Percentiles rank a stretch among this genome's conserved stretches.
phyloP scores from a whole-genome alignment of 306 rosid genomes.

The Glycine soja region DNA sequence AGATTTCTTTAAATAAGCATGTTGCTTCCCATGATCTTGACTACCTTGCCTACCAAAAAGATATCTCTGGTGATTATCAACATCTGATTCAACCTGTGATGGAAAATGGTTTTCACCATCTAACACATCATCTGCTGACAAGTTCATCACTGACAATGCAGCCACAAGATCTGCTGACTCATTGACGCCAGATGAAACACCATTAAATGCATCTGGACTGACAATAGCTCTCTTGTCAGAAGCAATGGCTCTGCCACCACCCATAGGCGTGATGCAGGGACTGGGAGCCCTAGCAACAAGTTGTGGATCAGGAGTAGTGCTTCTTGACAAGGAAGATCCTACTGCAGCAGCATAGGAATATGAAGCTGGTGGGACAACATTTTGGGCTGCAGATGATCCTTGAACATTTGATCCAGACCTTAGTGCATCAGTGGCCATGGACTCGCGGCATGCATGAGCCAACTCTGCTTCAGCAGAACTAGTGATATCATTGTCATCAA shows the following conservation, averaged over 20 bases:
- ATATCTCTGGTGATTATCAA: slow-evolving; percentile 66
- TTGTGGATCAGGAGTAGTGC: slow-evolving; percentile 96
- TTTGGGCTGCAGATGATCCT: slow-evolving; percentile 71
- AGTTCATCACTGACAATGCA: slow-evolving; percentile 81
- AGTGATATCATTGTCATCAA: slow-evolving; percentile 68
- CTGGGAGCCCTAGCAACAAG: slow-evolving; percentile 87
- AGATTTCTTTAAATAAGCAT: slow-evolving; percentile 66
- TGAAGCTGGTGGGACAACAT: slow-evolving; percentile 66
- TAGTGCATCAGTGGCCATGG: slow-evolving; percentile 56
- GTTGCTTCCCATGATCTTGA: slow-evolving; percentile 71
- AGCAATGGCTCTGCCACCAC: slow-evolving; percentile 76
- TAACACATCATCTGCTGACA: slow-evolving; percentile 63
- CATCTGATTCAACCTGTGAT: slow-evolving; percentile 72
- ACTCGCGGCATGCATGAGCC: slow-evolving; percentile 58
- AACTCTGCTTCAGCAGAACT: slow-evolving; percentile 68
- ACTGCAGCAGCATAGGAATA: slow-evolving; percentile 87
- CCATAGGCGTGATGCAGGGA: slow-evolving; percentile 90
- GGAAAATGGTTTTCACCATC: slow-evolving; percentile 68
- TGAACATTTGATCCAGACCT: slow-evolving; percentile 69
- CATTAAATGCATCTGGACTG: slow-evolving; percentile 70
- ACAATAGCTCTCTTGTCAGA: slow-evolving; percentile 70
- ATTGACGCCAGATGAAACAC: slow-evolving; percentile 65
- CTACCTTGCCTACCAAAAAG: slow-evolving; percentile 79
- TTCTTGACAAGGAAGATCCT: slow-evolving; percentile 85
- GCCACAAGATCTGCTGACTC: slow-evolving; percentile 79